Evolutionary conservation across 2,329 filamentous ascomycete genomes (phyloP), one percentile per base, ranked within the genome.

Genomic region (Dactylellina drechsleri): DNA sequence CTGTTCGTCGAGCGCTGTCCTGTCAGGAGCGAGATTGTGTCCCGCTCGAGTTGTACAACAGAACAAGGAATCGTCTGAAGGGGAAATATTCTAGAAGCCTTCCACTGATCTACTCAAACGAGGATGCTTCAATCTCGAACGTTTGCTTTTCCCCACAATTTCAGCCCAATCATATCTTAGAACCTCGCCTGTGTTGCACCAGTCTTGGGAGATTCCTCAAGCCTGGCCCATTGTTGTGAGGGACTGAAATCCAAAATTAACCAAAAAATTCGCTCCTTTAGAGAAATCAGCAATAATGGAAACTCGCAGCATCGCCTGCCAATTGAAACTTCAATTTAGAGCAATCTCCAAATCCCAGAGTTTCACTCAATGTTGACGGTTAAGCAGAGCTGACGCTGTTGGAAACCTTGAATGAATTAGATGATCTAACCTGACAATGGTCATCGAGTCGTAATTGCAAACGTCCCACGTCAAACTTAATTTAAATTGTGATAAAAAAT

Each of bases 81-180:
- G 49, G 70, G 70, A 74, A 67, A 49, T 20, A 16, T 74, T 59
- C 62, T 74, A 57, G 70, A 74, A 74, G 26, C 26, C 65, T 74
- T 74, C 70, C 41, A 43, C 43, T 31, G 28, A 41, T 54, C 52
- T 67, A 45, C 64, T 59, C 31, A 41, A 67, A 67, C 13, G 4
- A 45, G 53, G 8, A 50, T 15, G 31, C 31, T 1, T 10, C 31
- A 36, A 67, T 49, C 12, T 54, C 58, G 49, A 62, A 57, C 43
- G 62, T 71, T 65, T 71, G 66, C 47, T 54, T 53, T 53, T 47
- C 43, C n/a, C 26, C 50, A 49, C 65, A 56, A 47, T 2, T 2
- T 13, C 18, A 15, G 13, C n/a, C 47, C 59, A 53, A 52, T 64
- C 59, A 40, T 47, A n/a, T 13, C 59, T 28, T 18, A 8, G 47